Evolutionary conservation across 805 yeast species (phyloP), one percentile per base, ranked within the genome.

Genomic region (Millerozyma acaciae): DNA sequence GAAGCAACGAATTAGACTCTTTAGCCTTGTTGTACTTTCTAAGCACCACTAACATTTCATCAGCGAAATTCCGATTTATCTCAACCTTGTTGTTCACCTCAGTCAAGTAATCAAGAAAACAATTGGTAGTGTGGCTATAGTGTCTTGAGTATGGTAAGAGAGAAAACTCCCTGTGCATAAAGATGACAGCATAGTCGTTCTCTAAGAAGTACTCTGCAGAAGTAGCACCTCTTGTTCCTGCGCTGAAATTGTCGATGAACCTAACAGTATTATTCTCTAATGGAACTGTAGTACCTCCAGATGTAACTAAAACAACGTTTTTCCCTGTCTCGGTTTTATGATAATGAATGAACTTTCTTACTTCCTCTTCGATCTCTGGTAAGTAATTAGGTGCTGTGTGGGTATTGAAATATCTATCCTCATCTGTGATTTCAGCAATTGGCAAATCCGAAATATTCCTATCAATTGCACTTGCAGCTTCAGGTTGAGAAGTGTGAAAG

Each of bases 201-300:
- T 82, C 85, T 34, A 93, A 63, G 46, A 90, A 86, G 52, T 85
- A 82, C 57, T 93, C 98, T 4, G 97, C 96, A 24, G 94, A 81
- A 0, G 96, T 79, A 4, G 98, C 95, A 35, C 98, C 99, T 58
- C 99, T 76, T 0, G 97, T 93, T 16, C 99, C 99, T 16, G 97
- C 97, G 43, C 93, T 80, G 57, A 93, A 93, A 53, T 93, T 93
- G 60, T 93, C 99, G 50, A 93, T 88, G 59, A 93, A 93, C 33
- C 99, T 65, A 5, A 93, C 99, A 0, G 98, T 93, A 53, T 93
- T 93, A 59, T 88, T 89, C 51, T 93, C 99, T 44, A 93, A 65
- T 0, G 99, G 99, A 0, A 93, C 99, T 0, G 97, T 90, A 1
- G 98, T 93, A 15, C 99, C 99, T 16, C 99, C 99, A 6, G 90